Evolutionary conservation across 1,139 yeast species (phyloP), one percentile per base, ranked within the genome.

Genomic region (Yarrowia galli): DNA sequence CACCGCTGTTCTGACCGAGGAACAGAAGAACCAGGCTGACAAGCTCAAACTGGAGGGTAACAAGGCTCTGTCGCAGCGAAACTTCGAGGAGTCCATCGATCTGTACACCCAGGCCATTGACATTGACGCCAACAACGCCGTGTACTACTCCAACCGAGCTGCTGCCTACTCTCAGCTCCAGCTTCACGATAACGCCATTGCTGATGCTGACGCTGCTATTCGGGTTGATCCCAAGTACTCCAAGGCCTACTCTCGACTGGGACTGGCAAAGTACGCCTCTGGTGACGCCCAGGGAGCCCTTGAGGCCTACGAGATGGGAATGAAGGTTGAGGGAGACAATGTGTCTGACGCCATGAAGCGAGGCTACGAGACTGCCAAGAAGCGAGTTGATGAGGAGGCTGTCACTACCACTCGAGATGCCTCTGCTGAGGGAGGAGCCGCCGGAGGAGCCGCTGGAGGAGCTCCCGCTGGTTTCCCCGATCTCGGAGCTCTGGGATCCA

Each of bases 241-340:
- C 58, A 93, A 93, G 82, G 98, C 97, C 13, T 95, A 92, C 83
- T 91, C 98, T 13, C 88, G 99, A 79, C 83, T 95, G 73, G 99
- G 98, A 2, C 87, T 93, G 74, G 98, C 99, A 7, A 87, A 89
- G 75, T 93, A 89, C 77, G 97, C 97, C 28, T 83, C 89, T 71
- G 97, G 97, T 20, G 93, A 92, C 75, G 89, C 96, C 69, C 88
- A 89, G 79, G 97, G 90, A 53, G 87, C 99, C 12, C 83, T 92
- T 83, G 90, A 92, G 60, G 98, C 99, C 35, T 95, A 95, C 80
- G 87, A 91, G 79, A 84, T 84, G 73, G 99, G 98, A 54, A 80
- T 93, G 73, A 92, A 89, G 69, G 86, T 87, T 65, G 99, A 95
- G 80, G 98, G 98, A 53, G 90, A 87, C 65, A 80, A 81, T 65